Evolutionary conservation across 176 grass and related monocot species (phyloP).

Genomic region (Hsuehochloa calcarea): DNA sequence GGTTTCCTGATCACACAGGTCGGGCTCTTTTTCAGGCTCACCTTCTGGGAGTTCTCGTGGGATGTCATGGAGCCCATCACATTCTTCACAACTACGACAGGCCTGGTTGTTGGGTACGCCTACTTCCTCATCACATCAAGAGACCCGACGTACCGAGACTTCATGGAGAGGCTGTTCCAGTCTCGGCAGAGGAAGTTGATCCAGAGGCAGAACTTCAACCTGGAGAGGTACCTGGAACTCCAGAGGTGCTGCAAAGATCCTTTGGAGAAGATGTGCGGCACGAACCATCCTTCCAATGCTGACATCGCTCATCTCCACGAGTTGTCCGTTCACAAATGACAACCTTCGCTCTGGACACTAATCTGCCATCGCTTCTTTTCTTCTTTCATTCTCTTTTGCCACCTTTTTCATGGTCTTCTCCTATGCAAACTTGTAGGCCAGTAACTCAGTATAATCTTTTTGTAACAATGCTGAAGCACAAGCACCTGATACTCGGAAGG

Average conservation of each 20-base stretch:
- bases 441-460: background rate
- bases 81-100: conserved; percentile 77
- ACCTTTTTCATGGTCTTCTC: conserved; percentile 31
- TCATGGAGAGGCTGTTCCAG: conserved; percentile 84
- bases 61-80: conserved; percentile 99
- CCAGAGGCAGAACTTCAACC: conserved; percentile 65
- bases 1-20: conserved; percentile 73
- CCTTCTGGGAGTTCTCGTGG: conserved; percentile 99
- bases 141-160: conserved; percentile 90
- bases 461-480: conserved; percentile 32
- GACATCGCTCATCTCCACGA: conserved; percentile 57
- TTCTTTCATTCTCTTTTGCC: conserved; percentile 21
- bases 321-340: conserved; percentile 62
- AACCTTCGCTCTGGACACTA: background rate
- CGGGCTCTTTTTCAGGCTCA: conserved; percentile 87
- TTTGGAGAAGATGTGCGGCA: conserved; percentile 54
- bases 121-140: conserved; percentile 97
- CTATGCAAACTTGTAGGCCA: conserved; percentile 43
- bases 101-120: conserved; percentile 70
- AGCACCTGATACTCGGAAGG: conserved; percentile 28
- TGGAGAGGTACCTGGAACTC: conserved; percentile 78
- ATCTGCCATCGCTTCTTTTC: conserved; percentile 33
- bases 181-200: conserved; percentile 78
- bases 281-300: conserved; percentile 17
- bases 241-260: conserved; percentile 79